Percentiles rank a stretch among this genome's conserved stretches.
These are phyloP conservation scores for Populus hybrid DNA, from an alignment of 441 rosid species.

Conservation along the genomic window DNA sequence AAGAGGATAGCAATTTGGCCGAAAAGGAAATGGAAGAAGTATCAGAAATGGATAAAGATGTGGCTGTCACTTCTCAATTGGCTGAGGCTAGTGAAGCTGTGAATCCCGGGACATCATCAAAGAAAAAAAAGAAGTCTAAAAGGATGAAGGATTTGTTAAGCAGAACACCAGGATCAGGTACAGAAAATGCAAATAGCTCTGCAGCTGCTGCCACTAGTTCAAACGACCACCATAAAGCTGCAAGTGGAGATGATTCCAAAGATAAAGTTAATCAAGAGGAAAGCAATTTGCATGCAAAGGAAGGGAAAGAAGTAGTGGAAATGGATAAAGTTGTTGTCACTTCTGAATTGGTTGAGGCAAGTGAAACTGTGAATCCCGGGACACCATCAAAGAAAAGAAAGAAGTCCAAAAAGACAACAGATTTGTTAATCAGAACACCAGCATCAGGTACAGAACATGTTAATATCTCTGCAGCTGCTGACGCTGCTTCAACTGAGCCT, in stretches of 20 bases:
- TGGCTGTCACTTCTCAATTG: conserved; percentile 1
- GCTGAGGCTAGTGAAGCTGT: conserved; percentile 10
- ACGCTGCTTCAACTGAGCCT: conserved; percentile 18
- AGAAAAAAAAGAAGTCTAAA: conserved; percentile 42
- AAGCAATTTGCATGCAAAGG: conserved; percentile 11
- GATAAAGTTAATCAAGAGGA: conserved; percentile 18
- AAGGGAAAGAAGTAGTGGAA: conserved; percentile 22
- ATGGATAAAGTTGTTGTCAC: not conserved
- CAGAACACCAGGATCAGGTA: conserved; percentile 16
- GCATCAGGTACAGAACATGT: conserved; percentile 17
- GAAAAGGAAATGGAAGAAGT: conserved; percentile 17
- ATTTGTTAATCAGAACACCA: not conserved
- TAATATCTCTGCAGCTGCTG: conserved; percentile 8
- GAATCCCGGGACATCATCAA: conserved; percentile 26
- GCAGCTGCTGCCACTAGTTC: conserved; percentile 19
- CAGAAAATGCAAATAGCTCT: conserved; percentile 14
- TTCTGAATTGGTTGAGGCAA: not conserved
- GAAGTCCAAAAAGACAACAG: conserved; percentile 27
- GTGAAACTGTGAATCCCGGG: conserved; percentile 12
- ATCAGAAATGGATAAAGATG: conserved; percentile 7
- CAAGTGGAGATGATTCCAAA: conserved; percentile 14
- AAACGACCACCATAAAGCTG: conserved; percentile 11
- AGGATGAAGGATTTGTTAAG: conserved; percentile 25
- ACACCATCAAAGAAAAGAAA: conserved; percentile 33
- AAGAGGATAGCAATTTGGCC: not conserved